Percentiles rank a stretch among this genome's conserved stretches.
These are phyloP conservation scores for Platanthera guangdongensis DNA, from an alignment of 106 monocot species.

Conservation along the genomic window DNA sequence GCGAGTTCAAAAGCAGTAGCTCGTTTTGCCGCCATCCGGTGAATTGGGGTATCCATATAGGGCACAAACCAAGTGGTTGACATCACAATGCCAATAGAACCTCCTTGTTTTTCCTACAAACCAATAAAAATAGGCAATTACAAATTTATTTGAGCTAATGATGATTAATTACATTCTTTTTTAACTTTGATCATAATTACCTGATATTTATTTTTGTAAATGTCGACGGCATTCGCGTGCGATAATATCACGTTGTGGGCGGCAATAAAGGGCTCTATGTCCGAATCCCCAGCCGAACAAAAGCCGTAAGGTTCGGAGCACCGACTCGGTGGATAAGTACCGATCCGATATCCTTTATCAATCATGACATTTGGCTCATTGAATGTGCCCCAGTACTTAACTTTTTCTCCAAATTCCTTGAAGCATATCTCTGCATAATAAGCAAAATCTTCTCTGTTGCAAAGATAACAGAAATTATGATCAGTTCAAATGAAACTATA, in stretches of 20 bases:
- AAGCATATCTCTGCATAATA: slow-evolving; percentile 48
- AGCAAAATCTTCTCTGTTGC: slow-evolving; percentile 46
- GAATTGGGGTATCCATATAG: slow-evolving; percentile 13
- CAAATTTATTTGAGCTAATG: too few species aligned
- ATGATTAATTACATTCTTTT: background rate
- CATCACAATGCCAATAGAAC: slow-evolving; percentile 39
- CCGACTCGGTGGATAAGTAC: slow-evolving; percentile 26
- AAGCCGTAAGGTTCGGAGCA: slow-evolving; percentile 24
- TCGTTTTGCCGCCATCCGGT: slow-evolving; percentile 20
- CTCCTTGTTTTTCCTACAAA: slow-evolving; percentile 38
- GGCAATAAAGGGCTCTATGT: slow-evolving; percentile 10
- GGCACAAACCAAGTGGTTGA: slow-evolving; percentile 25
- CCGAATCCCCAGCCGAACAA: slow-evolving; percentile 11
- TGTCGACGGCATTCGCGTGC: slow-evolving; percentile 5
- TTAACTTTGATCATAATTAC: background rate
- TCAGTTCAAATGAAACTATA: background rate
- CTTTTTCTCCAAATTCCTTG: slow-evolving; percentile 39
- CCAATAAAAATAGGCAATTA: background rate
- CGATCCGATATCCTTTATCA: slow-evolving; percentile 17
- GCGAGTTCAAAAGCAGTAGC: slow-evolving; percentile 23
- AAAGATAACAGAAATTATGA: background rate
- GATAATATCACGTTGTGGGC: slow-evolving; percentile 19
- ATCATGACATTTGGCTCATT: slow-evolving; percentile 44
- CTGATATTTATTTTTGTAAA: slow-evolving; percentile 11
- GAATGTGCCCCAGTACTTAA: slow-evolving; percentile 56